Percentiles rank a stretch among this genome's conserved stretches.
Conservation (phyloP, 495 filamentous ascomycete genomes). For the Staphylotrichum longicolle region DNA sequence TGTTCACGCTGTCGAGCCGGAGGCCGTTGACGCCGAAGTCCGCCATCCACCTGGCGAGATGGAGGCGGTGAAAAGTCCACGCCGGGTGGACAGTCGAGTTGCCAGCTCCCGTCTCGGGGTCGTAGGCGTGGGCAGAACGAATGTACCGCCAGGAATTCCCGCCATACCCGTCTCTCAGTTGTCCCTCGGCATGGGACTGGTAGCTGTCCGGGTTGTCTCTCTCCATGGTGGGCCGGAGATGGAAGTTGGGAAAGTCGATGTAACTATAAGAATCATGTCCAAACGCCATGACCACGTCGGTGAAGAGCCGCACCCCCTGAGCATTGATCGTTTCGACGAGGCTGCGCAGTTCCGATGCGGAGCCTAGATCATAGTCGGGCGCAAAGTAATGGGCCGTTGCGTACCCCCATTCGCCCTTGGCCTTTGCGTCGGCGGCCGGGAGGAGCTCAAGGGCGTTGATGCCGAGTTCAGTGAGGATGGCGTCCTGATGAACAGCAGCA, state of each 20-base stretch:
- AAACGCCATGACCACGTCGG: constrained; percentile 37
- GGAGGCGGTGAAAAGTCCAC: constrained; percentile 31
- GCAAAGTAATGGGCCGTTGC: constrained; percentile 36
- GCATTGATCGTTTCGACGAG: constrained; percentile 29
- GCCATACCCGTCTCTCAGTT: constrained; percentile 29
- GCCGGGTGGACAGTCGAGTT: constrained; percentile 24
- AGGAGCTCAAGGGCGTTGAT: constrained; percentile 37
- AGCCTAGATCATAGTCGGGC: constrained; percentile 32
- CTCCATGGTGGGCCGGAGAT: constrained; percentile 25
- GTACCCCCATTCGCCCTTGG: constrained; percentile 31
- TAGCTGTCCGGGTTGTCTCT: constrained; percentile 30
- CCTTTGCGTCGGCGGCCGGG: constrained; percentile 34
- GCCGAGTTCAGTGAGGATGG: constrained; percentile 31
- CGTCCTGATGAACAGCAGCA: constrained; percentile 20
- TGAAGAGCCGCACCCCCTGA: constrained; percentile 31
- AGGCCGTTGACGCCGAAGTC: constrained; percentile 35
- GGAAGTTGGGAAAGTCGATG: constrained; percentile 31
- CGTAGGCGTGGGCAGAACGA: constrained; percentile 23
- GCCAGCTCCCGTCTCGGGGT: constrained; percentile 25
- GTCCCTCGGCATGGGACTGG: constrained; percentile 22
- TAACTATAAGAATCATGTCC: constrained; percentile 33
- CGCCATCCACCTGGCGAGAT: constrained; percentile 35
- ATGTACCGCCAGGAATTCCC: constrained; percentile 32
- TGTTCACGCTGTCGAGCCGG: constrained; percentile 37
- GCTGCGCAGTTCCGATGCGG: constrained; percentile 22